Base-by-base conservation (phyloP, 2,329 filamentous ascomycete species). In the Botryotinia calthae region DNA sequence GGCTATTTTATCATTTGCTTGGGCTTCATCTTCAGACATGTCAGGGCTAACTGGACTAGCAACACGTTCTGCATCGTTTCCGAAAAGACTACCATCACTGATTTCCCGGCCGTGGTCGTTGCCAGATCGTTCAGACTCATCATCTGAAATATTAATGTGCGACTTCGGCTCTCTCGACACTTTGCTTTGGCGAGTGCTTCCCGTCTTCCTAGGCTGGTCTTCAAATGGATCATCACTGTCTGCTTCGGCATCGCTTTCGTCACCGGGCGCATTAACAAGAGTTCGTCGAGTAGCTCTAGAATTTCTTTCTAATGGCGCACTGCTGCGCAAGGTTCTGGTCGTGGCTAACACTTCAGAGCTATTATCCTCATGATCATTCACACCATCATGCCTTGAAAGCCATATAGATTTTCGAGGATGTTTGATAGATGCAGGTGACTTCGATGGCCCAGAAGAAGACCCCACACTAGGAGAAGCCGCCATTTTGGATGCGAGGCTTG, bases 341-440 rank as follows among this genome's bases (percentile, higher is more conserved):
- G 37, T 62, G 18, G 14, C 42, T 44, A 31, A 64, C 40, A 42
- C 31, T 28, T 64, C 63, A 44, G 51, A 72, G 10, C 25, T 18
- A 31, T 67, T 34, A 12, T 67, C 74, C 20, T 71, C 73, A 9
- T 70, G 72, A 25, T 59, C 46, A 70, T 78, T 73, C 51, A 73
- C 62, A 6, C 75, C 77, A 67, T 78, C 75, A 46, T 78, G 79
- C 20, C 77, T 75, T 48, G 76, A 74, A 68, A 79, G 76, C 78
- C 78, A 79, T 58, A 72, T 75, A 20, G 78, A 79, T 51, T 76
- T 77, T 40, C 77, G 76, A 34, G 74, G 73, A 64, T 76, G 72
- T 69, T 77, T 77, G 42, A 71, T 74, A 18, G 73, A 71, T 56
- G 75, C 75, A 31, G 74, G 66, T 31, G n/a, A 70, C 61, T 20